A percentile compares a stretch with the other conserved stretches of the same genome.
Conservation (phyloP, 495 filamentous ascomycete genomes). For the Thozetella sp. region DNA sequence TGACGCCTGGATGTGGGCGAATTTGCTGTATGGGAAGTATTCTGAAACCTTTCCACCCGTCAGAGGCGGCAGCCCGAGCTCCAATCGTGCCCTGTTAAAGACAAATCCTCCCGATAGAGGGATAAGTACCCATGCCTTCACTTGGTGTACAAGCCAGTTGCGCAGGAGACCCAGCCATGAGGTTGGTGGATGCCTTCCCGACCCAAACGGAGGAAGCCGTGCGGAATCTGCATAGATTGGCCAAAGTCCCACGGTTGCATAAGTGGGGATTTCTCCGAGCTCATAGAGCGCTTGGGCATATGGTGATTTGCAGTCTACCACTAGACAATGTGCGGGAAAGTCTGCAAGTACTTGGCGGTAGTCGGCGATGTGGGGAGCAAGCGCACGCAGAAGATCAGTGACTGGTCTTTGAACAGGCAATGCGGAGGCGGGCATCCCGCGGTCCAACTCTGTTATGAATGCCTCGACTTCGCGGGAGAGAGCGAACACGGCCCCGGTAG, state of each 20-base stretch:
- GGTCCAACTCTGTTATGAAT: not conserved
- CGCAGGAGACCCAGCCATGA: not conserved
- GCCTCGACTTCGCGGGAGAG: not conserved
- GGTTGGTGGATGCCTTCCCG: not conserved
- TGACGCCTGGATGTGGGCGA: too few species aligned
- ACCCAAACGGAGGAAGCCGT: not conserved
- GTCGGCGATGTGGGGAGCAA: conserved; percentile 8
- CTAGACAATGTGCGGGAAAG: not conserved
- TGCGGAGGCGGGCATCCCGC: not conserved
- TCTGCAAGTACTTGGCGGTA: conserved; percentile 5
- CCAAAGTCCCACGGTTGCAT: not conserved
- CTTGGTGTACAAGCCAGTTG: not conserved
- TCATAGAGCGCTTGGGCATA: not conserved
- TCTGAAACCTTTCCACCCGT: not conserved
- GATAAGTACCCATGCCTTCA: not conserved
- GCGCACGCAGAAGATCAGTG: too few species aligned
- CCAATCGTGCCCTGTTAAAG: not conserved
- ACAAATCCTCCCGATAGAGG: not conserved
- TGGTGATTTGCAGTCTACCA: not conserved
- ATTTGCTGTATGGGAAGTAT: not conserved
- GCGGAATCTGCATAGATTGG: not conserved
- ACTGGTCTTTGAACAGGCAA: not conserved
- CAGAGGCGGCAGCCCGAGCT: not conserved
- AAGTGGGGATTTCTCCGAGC: not conserved
- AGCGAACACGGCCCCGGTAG: not conserved